Evolutionary conservation across 208 protist species (phyloP), one percentile per base, ranked within the genome.

Genomic region (Trichomonas gallinae): DNA sequence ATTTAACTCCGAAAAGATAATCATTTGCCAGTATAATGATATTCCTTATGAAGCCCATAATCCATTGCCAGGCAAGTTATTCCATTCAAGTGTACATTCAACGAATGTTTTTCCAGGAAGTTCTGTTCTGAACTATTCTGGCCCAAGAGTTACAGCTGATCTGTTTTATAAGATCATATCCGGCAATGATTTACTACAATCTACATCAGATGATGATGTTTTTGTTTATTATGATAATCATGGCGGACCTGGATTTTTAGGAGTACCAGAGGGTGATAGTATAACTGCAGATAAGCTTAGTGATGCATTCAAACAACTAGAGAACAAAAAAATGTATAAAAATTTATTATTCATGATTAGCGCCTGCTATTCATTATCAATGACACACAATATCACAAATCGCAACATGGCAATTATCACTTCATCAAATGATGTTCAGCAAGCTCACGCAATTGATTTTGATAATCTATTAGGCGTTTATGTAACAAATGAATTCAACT

Each of bases 201-300:
- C 87, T 44, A 96, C 82, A 40, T 1, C 48, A 0, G 34, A 96
- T 0, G 97, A 97, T 83, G 31, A 85, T 21, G 82, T 98, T 63
- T 97, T 97, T 83, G 82, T 98, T 45, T 96, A 96, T 58, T 98
- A 97, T 93, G 48, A 89, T 34, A 97, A 98, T 89, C 97, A 98
- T 96, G 97, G 97, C n/a, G 96, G 96, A 49, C 46, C 58, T 6
- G 96, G 82, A 36, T 4, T 97, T 0, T 51, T 98, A 31, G 97
- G 46, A 10, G 96, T 97, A 31, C 97, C 97, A 89, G 40, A 58
- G 1, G 34, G 46, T 44, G 44, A 38, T 38, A 38, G 38, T 0
- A 44, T 97, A 31, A 63, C 88, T n/a, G n/a, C 96, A 26, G 48
- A 31, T 23, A 96, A 97, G 36, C 87, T 97, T 21, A 10, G 87